Evolutionary conservation across 768 basidiomycete genomes (phyloP).

Genomic region (Phlebiopsis flavidoalba): DNA sequence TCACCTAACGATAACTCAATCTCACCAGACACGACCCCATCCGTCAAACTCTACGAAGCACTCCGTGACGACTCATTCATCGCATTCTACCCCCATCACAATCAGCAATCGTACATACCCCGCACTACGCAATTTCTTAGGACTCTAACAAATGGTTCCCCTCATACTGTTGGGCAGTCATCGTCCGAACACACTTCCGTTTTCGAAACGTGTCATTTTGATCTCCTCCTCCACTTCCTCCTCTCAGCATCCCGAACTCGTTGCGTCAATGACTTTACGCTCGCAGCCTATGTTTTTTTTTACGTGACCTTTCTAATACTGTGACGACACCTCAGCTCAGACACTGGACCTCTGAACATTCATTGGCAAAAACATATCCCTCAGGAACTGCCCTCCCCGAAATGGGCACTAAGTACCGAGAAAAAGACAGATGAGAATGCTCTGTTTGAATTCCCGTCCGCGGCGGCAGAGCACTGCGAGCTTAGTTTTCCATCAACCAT

Average conservation of each 20-base stretch:
- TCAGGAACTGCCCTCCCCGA: too few species aligned
- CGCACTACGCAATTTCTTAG: constrained; percentile 1
- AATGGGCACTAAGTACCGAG: too few species aligned
- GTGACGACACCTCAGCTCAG: neutral
- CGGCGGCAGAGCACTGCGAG: constrained; percentile 24
- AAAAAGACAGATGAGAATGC: constrained; percentile 11
- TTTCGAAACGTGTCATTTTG: constrained; percentile 22
- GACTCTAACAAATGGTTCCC: constrained; percentile 26
- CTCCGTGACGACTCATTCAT: constrained; percentile 10
- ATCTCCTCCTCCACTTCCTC: constrained; percentile 50
- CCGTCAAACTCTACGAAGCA: constrained; percentile 12
- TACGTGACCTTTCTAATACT: constrained; percentile 8
- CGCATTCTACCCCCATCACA: constrained; percentile 12
- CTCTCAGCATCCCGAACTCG: constrained; percentile 35
- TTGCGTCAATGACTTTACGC: constrained; percentile 18
- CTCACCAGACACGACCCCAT: constrained; percentile 10
- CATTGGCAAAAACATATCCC: constrained; percentile 19
- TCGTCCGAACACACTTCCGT: constrained; percentile 24
- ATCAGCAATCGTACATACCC: constrained; percentile 11
- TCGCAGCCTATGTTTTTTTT: constrained; percentile 15
- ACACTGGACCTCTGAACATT: constrained; percentile 4
- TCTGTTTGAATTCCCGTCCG: constrained; percentile 1
- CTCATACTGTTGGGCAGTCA: constrained; percentile 36
- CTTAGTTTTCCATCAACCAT: too few species aligned
- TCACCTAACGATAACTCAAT: neutral